Base-by-base conservation (phyloP, 257 asterid genomes). In the Avicennia marina region DNA sequence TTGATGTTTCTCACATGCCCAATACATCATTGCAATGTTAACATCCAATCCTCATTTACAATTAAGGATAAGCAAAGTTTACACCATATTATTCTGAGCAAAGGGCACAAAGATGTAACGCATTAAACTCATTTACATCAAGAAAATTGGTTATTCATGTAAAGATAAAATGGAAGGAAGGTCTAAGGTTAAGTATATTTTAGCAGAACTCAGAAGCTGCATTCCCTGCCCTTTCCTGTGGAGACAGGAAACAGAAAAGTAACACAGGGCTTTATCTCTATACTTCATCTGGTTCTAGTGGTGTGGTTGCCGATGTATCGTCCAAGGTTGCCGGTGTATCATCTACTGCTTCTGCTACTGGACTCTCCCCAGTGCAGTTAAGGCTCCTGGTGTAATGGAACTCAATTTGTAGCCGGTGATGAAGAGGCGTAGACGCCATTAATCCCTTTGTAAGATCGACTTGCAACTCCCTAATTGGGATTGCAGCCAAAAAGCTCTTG, bases 401-500 rank as follows among this genome's bases (percentile, higher is more conserved):
- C 40, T 83, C 91, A 2, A 83, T 83, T 56, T 83, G 91, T 60
- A 83, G 81, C 67, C 83, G 75, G 24, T 78, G 83, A 80, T 78
- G 93, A 73, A 83, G 75, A 11, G 73, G 83, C 1, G 81, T 75
- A 4, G 85, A 75, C 25, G 75, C 74, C 68, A 77, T 60, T 57
- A 73, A 46, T 33, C 93, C 88, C 66, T 58, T 83, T 15, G 75
- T 80, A 69, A 80, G 57, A 61, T 83, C 93, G 40, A 48, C 86
- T 49, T 73, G 63, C 69, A 80, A 39, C 69, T 83, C 93, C 68
- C 93, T 68, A 10, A 83, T 75, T 4, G 93, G 93, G 43, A 83
- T 80, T 6, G 84, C 89, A 24, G 93, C 93, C 64, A 83, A 75
- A 51, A 83, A 83, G 60, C 79, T 73, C 82, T 80, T 83, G 48